Base-by-base conservation (phyloP, 2,329 filamentous ascomycete species). In the Xylariaceae sp. region DNA sequence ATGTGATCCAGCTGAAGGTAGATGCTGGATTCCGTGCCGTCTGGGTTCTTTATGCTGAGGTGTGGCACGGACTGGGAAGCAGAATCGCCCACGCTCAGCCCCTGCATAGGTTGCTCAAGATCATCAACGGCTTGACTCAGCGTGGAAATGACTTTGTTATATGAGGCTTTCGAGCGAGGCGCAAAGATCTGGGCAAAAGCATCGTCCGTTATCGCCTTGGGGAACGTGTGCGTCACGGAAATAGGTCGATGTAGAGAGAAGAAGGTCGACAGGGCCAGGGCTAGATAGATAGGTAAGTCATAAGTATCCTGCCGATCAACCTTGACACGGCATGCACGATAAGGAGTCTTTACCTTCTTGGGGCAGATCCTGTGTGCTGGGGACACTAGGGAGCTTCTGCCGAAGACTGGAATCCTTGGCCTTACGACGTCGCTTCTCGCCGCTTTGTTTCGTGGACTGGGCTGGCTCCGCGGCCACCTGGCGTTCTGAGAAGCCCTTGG, bases 181-280 rank as follows among this genome's bases (percentile, higher is more conserved):
- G 86, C 80, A 74, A 97, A 97, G 70, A 99, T 92, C 70, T 88
- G 82, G 63, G 90, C 87, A 74, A 97, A 97, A 53, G 87, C 82
- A 71, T 89, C 88, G 63, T 88, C 80, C 55, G 83, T 86, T 51
- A 92, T 82, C 17, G 82, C 79, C 67, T 84, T 86, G 58, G 89
- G 94, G 71, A 96, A 87, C 66, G 88, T 87, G 68, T 88, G 87
- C 53, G 88, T 92, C 65, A 97, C 85, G 57, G 91, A 96, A 70
- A 99, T 93, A 51, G 94, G 94, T 62, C 94, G 87, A 76, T 99
- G 91, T 66, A 96, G 88, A 64, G 92, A 95, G 80, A 97, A 97
- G 81, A 99, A 97, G 61, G 88, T 88, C 6, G 93, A 94, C 51
- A 96, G 80, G 64, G 89, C 88, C 62, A 97, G 82, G 71, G 95